A percentile compares a stretch with the other conserved stretches of the same genome.
Conservation (phyloP, 768 basidiomycete species). For the Cystobasidium onofrii region DNA sequence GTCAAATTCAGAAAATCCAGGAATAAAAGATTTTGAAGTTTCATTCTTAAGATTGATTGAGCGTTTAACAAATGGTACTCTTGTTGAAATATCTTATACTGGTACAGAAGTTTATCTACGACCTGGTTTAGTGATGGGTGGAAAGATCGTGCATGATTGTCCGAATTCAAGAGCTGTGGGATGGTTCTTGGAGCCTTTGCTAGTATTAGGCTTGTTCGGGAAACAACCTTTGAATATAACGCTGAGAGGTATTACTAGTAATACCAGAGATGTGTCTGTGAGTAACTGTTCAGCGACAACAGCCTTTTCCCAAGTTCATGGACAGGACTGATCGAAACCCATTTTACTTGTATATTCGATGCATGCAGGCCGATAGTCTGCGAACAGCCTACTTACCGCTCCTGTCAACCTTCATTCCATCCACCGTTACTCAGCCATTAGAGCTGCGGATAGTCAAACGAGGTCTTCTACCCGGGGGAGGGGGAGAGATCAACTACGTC, state of each 20-base stretch:
- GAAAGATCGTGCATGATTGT: constrained; percentile 72
- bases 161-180: constrained; percentile 80
- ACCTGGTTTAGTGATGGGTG: constrained; percentile 84
- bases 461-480: constrained; percentile 81
- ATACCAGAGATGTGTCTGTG: constrained; percentile 84
- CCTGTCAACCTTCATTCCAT: constrained; percentile 57
- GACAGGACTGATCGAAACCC: neutral
- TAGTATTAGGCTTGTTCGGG: constrained; percentile 85
- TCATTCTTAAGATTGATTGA: constrained; percentile 79
- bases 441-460: constrained; percentile 92
- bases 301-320: neutral
- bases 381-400: constrained; percentile 37
- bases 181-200: constrained; percentile 82
- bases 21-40: constrained; percentile 89
- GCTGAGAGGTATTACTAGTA: constrained; percentile 81
- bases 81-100: constrained; percentile 92
- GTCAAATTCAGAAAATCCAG: constrained; percentile 85
- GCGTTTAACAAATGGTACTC: constrained; percentile 83
- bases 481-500: constrained; percentile 87
- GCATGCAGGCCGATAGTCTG: constrained; percentile 33
- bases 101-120: constrained; percentile 73
- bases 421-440: constrained; percentile 79
- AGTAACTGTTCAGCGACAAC: constrained; percentile 38
- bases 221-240: constrained; percentile 77
- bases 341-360: neutral